phyloP scores from a whole-genome alignment of 257 asterid genomes.

The Solanum etuberosum region DNA sequence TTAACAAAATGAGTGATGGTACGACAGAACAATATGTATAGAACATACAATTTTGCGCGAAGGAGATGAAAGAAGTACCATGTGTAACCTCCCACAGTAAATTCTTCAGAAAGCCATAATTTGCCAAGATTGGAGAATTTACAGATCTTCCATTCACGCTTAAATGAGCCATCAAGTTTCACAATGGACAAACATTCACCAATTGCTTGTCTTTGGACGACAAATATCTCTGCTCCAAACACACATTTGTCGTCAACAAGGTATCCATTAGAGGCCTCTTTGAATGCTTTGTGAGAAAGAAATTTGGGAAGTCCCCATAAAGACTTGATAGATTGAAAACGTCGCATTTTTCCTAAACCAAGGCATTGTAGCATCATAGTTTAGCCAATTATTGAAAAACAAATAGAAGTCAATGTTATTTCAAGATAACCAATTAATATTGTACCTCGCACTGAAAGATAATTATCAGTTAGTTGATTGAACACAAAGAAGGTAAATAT shows the following conservation, averaged over 20 bases:
- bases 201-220: not conserved
- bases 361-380: not conserved
- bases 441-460: not conserved
- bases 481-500: constrained; percentile 3
- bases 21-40: not conserved
- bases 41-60: no score
- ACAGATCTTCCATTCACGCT: not conserved
- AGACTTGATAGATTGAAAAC: constrained; percentile 1
- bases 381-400: not conserved
- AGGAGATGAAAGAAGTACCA: not conserved
- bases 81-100: not conserved
- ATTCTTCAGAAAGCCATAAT: not conserved
- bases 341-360: not conserved
- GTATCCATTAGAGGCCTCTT: constrained; percentile 6
- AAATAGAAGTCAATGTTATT: not conserved
- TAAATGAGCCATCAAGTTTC: not conserved
- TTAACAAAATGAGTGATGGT: not conserved
- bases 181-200: not conserved
- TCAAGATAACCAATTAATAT: not conserved
- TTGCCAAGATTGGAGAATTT: not conserved
- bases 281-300: not conserved
- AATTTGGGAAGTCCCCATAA: constrained; percentile 16
- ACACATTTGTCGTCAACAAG: constrained; percentile 10
- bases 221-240: constrained; percentile 8
- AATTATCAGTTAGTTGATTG: not conserved